A percentile compares a stretch with the other conserved stretches of the same genome.
Conservation (phyloP, 805 yeast genomes). For the Lipomyces yamadae region DNA sequence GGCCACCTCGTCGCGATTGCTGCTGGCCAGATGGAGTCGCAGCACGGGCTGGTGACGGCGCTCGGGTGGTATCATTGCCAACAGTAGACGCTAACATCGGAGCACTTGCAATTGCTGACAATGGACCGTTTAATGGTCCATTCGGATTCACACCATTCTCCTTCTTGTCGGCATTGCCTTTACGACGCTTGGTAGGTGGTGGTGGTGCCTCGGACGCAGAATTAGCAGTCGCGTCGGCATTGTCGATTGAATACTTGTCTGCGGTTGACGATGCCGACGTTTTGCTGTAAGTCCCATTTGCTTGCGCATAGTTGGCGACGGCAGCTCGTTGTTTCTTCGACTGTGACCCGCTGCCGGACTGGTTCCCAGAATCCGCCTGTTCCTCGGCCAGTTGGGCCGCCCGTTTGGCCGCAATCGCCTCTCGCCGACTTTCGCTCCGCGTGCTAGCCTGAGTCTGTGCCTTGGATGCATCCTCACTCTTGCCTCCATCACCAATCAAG, state of each 20-base stretch:
- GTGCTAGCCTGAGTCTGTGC: conserved; percentile 70
- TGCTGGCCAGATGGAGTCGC: conserved; percentile 20
- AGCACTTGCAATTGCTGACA: neutral
- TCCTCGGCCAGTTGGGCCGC: conserved; percentile 52
- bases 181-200: conserved; percentile 25
- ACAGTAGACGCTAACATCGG: conserved; percentile 6
- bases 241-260: conserved; percentile 13
- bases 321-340: conserved; percentile 6
- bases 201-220: conserved; percentile 13
- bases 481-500: conserved; percentile 53
- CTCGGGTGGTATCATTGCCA: conserved; percentile 2
- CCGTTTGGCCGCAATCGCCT: conserved; percentile 87
- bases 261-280: neutral
- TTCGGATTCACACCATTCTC: conserved; percentile 15
- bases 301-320: neutral
- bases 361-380: conserved; percentile 22
- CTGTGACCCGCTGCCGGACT: conserved; percentile 23
- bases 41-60: conserved; percentile 17
- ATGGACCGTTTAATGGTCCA: neutral
- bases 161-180: conserved; percentile 32
- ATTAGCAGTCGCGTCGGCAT: conserved; percentile 21
- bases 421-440: conserved; percentile 84
- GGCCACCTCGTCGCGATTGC: conserved; percentile 18
- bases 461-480: conserved; percentile 52
- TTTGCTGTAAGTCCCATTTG: conserved; percentile 38